Percentiles rank a stretch among this genome's conserved stretches.
Conservation (phyloP, 139 green algal genomes). For the Gonium pectorale region DNA sequence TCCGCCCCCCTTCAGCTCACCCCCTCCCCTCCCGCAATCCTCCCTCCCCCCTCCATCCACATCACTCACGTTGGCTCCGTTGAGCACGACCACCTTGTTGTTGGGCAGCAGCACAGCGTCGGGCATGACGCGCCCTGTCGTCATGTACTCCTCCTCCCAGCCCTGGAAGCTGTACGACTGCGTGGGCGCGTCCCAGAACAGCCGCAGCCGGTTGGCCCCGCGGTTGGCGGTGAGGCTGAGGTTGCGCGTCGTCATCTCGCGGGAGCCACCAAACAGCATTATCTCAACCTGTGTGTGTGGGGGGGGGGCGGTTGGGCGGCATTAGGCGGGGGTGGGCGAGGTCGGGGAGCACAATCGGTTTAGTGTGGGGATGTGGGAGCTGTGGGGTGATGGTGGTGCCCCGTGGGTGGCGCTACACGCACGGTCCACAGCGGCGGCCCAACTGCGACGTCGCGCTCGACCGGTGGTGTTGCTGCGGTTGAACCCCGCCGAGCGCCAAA, state of each 20-base stretch:
- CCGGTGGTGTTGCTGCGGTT: too few species aligned
- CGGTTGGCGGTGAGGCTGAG: conserved; percentile 4
- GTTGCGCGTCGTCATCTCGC: conserved; percentile 11
- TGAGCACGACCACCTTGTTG: conserved; percentile 45
- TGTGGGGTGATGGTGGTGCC: too few species aligned
- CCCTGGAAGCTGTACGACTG: conserved; percentile 23
- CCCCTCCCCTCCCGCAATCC: too few species aligned
- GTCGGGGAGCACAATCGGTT: too few species aligned
- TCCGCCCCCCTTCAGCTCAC: too few species aligned
- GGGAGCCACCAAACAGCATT: conserved; percentile 50
- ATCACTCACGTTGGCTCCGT: conserved; percentile 37
- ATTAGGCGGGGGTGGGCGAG: too few species aligned
- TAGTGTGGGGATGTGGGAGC: too few species aligned
- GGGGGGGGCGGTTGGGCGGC: neutral
- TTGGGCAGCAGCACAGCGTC: conserved; percentile 50
- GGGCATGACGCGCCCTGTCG: conserved; percentile 42
- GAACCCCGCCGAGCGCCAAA: too few species aligned
- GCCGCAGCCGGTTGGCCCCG: neutral
- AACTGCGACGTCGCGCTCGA: too few species aligned
- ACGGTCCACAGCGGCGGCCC: too few species aligned
- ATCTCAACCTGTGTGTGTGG: conserved; percentile 45
- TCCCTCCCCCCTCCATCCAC: too few species aligned
- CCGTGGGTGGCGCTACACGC: too few species aligned
- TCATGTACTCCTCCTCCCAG: conserved; percentile 39
- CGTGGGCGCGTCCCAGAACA: neutral